Conservation (phyloP, 2,329 filamentous ascomycete genomes). For the Leptographium procerum region DNA sequence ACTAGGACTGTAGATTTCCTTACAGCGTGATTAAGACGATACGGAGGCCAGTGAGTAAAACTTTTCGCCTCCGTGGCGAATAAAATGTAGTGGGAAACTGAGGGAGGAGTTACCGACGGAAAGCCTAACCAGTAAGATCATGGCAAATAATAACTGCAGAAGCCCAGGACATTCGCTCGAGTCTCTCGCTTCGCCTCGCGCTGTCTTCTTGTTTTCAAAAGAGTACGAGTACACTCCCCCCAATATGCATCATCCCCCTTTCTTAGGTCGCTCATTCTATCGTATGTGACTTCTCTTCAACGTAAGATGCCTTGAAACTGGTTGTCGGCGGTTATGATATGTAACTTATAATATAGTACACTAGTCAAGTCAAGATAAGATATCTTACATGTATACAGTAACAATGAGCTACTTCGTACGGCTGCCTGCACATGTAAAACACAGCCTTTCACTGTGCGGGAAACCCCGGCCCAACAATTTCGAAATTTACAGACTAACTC, state of each 20-base stretch:
- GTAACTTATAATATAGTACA: no score
- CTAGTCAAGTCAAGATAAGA: neutral
- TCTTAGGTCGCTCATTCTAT: neutral
- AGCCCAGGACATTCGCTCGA: neutral
- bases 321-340: neutral
- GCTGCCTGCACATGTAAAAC: neutral
- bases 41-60: neutral
- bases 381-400: neutral
- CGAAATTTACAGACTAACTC: slow-evolving; percentile 4
- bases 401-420: neutral
- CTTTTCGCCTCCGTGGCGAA: neutral
- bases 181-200: neutral
- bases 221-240: neutral
- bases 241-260: neutral
- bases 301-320: neutral
- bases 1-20: neutral
- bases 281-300: neutral
- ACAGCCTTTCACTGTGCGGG: neutral
- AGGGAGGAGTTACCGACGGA: neutral
- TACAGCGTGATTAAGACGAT: no score
- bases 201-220: neutral
- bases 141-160: neutral
- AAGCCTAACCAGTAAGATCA: neutral
- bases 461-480: neutral
- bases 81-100: slow-evolving; percentile 1